Percentiles rank a stretch among this genome's conserved stretches.
Evolutionary conservation across 2,329 filamentous ascomycete genomes (phyloP).

Genomic region (Aspergillus costaricaensis): DNA sequence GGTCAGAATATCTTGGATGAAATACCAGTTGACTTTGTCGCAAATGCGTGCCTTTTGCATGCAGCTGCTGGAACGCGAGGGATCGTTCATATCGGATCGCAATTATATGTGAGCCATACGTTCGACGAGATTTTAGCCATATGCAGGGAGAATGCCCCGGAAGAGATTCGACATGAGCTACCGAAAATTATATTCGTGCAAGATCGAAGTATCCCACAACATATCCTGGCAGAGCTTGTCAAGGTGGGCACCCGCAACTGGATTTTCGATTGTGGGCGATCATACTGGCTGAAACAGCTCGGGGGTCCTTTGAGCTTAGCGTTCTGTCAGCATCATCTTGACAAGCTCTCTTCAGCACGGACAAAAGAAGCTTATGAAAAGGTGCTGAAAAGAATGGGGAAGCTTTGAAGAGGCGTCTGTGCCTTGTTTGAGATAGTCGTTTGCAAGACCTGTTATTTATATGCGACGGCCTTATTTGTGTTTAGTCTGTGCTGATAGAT

Average conservation of each 20-base stretch:
- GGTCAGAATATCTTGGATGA: slow-evolving; percentile 36
- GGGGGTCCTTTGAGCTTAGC: slow-evolving; percentile 32
- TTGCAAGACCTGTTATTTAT: not conserved
- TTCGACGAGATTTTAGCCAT: slow-evolving; percentile 31
- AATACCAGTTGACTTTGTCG: slow-evolving; percentile 37
- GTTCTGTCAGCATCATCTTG: slow-evolving; percentile 27
- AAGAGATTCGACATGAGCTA: slow-evolving; percentile 24
- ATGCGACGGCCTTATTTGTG: not conserved
- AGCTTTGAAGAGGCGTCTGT: slow-evolving; percentile 16
- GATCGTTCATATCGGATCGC: slow-evolving; percentile 32
- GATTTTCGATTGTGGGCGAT: slow-evolving; percentile 36
- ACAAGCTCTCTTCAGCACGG: slow-evolving; percentile 25
- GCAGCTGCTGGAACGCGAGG: slow-evolving; percentile 32
- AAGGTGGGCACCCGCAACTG: slow-evolving; percentile 35
- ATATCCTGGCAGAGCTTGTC: slow-evolving; percentile 36
- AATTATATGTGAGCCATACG: slow-evolving; percentile 31
- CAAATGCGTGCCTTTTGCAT: slow-evolving; percentile 35
- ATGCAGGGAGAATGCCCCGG: slow-evolving; percentile 22
- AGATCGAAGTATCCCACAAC: slow-evolving; percentile 29
- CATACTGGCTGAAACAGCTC: slow-evolving; percentile 36
- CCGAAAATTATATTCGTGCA: slow-evolving; percentile 32
- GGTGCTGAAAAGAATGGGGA: slow-evolving; percentile 21
- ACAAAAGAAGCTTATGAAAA: slow-evolving; percentile 24
- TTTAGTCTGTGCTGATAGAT: not conserved
- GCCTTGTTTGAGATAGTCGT: not conserved